Conservation (phyloP, 1,139 yeast genomes). For the Debaryomyces subglobosus region DNA sequence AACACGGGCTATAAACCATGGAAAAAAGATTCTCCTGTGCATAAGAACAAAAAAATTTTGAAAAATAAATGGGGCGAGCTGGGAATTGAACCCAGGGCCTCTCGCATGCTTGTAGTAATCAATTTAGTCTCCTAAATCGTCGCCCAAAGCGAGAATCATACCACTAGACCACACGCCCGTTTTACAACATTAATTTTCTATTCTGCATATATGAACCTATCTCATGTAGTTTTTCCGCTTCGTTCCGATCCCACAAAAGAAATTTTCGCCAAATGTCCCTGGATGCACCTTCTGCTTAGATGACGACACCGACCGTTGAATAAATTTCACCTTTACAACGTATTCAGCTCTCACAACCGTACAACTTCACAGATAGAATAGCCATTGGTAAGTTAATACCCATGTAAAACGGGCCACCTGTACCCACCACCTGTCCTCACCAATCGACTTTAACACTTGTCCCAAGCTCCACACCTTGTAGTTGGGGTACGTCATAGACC, state of each 20-base stretch:
- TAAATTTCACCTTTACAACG: neutral
- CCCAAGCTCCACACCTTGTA: neutral
- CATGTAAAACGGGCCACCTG: too few species aligned
- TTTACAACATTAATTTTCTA: neutral
- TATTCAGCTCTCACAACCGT: neutral
- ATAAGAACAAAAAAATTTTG: slow-evolving; percentile 10
- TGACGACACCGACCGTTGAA: neutral
- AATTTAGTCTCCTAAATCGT: too few species aligned
- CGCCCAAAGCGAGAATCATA: slow-evolving; percentile 26
- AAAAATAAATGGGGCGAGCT: slow-evolving; percentile 22
- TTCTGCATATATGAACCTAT: neutral
- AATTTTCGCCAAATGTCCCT: neutral
- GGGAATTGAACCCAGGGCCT: slow-evolving; percentile 26
- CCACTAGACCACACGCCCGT: slow-evolving; percentile 26
- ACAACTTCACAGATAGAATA: neutral
- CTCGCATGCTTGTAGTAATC: too few species aligned
- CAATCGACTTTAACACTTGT: neutral
- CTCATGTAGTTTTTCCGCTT: neutral
- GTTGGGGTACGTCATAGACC: neutral
- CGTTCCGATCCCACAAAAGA: neutral
- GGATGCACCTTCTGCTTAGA: neutral
- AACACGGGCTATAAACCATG: neutral
- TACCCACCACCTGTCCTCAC: neutral
- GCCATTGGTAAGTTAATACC: neutral
- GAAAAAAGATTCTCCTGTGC: neutral